Evolutionary conservation across 2,329 filamentous ascomycete species (phyloP).

Genomic region (Cucurbitaria berberidis): DNA sequence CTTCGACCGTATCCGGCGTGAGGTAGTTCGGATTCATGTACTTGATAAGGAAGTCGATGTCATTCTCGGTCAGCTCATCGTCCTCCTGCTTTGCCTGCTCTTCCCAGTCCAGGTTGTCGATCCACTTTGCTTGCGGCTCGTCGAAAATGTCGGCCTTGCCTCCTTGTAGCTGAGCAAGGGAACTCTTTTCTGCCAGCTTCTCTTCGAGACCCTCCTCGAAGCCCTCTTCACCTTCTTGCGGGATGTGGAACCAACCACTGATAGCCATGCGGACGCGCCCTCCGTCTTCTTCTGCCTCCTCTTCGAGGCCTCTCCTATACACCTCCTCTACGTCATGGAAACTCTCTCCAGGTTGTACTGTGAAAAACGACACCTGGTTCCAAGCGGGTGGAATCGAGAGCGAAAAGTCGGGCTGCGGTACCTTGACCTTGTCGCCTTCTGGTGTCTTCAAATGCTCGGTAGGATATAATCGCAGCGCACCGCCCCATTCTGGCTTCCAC

Average conservation of each 20-base stretch:
- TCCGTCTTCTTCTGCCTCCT: conserved; percentile 70
- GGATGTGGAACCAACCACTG: conserved; percentile 98
- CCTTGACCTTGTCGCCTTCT: conserved; percentile 76
- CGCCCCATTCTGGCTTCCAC: conserved; percentile 93
- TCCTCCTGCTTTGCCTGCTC: conserved; percentile 51
- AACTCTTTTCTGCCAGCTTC: conserved; percentile 85
- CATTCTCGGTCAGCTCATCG: conserved; percentile 71
- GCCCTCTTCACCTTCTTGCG: conserved; percentile 90
- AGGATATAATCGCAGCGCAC: conserved; percentile 86
- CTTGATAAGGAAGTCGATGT: conserved; percentile 87
- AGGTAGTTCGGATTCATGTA: conserved; percentile 91
- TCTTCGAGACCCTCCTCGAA: conserved; percentile 89
- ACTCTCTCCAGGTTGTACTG: conserved; percentile 96
- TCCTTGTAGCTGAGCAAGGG: conserved; percentile 85
- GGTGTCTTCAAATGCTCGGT: conserved; percentile 67
- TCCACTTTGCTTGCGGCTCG: conserved; percentile 69
- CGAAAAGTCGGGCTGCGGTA: conserved; percentile 77
- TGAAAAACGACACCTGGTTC: conserved; percentile 98
- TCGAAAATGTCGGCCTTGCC: conserved; percentile 89
- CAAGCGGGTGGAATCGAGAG: conserved; percentile 91
- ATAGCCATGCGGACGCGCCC: conserved; percentile 94
- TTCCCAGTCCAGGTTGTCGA: conserved; percentile 49
- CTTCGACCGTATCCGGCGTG: conserved; percentile 86
- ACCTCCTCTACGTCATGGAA: conserved; percentile 99
- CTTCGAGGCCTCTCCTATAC: conserved; percentile 69